Percentiles rank a stretch among this genome's conserved stretches.
Evolutionary conservation across 2,329 filamentous ascomycete species (phyloP).

Genomic region (Pseudogymnoascus sp.): DNA sequence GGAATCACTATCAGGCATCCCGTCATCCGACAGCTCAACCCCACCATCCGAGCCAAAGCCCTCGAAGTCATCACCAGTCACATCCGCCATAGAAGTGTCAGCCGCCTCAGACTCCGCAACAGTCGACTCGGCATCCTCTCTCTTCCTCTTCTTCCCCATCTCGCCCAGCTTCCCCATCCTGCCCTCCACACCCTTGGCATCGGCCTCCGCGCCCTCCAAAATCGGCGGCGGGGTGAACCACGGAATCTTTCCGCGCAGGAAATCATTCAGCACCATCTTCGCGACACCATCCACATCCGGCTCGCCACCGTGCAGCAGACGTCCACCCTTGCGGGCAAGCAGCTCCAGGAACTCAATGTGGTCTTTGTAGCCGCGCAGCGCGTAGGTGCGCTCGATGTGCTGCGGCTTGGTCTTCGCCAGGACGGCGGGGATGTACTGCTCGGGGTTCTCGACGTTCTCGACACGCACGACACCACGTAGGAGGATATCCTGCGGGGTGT

Average conservation of each 20-base stretch:
- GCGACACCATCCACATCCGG: slow-evolving; percentile 90
- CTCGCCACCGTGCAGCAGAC: slow-evolving; percentile 85
- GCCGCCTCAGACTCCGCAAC: slow-evolving; percentile 33
- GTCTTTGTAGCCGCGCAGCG: slow-evolving; percentile 69
- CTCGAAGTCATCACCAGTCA: slow-evolving; percentile 34
- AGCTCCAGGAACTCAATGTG: slow-evolving; percentile 78
- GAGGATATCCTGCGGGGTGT: slow-evolving; percentile 80
- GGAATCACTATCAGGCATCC: slow-evolving; percentile 30
- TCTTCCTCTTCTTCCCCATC: slow-evolving; percentile 74
- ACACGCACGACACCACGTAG: slow-evolving; percentile 86
- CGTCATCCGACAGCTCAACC: slow-evolving; percentile 23
- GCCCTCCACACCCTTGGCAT: slow-evolving; percentile 51
- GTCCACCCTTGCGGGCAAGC: slow-evolving; percentile 77
- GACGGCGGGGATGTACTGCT: slow-evolving; percentile 86
- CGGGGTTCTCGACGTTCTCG: slow-evolving; percentile 92
- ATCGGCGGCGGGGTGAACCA: slow-evolving; percentile 85
- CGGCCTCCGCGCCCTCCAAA: slow-evolving; percentile 42
- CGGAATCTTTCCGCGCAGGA: slow-evolving; percentile 87
- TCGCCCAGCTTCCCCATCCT: slow-evolving; percentile 74
- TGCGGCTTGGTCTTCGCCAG: slow-evolving; percentile 72
- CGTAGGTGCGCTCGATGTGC: slow-evolving; percentile 90
- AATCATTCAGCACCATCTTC: slow-evolving; percentile 95
- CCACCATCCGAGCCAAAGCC: slow-evolving; percentile 39
- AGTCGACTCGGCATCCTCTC: slow-evolving; percentile 41
- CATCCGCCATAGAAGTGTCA: slow-evolving; percentile 26